Evolutionary conservation across 768 basidiomycete species (phyloP), one percentile per base, ranked within the genome.

Genomic region (Suillus clintonianus): DNA sequence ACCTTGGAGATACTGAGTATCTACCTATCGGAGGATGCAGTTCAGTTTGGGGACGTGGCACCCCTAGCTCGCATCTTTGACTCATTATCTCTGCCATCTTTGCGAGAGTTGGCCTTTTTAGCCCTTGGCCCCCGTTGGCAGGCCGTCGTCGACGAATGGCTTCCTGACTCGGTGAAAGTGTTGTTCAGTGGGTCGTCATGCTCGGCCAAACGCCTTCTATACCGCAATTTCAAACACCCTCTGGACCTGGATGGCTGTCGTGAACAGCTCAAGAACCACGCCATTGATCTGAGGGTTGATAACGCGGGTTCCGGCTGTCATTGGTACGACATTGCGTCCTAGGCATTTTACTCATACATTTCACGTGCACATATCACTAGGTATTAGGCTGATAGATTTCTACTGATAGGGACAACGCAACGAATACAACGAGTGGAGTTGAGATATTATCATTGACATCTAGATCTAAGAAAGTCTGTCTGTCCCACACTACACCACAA

Each of bases 41-140:
- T 71, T 56, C 59, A 68, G 4, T 68, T 71, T 51, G 71, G 70
- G 14, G 59, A 73, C 27, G 68, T 68, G 1, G 39, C 63, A 11
- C 45, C 27, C 24, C 45, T 76, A 8, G 65, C 57, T 45, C 56
- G 24, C 47, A 6, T 76, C 24, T 67, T 75, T 22, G 67, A 73
- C 32, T 61, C 5, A 7, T 62, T 75, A 15, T 69, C 60, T 27
- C n/a, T 75, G 13, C 70, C 74, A 2, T 56, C 64, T 10, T 47
- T 75, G 2, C 60, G 68, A 39, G 58, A 61, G 19, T 56, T 74
- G 11, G 15, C 59, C 15, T 50, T 74, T 59, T 30, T 59, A 8
- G 65, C 63, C 17, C 64, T 59, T 30, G 17, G 17, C 39, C 39
- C 37, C 5, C 6, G 39, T n/a, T 1, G 50, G 30, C 24, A 36